Evolutionary conservation across 352 stramenopile genomes (phyloP).

Genomic region (Phytophthora kernoviae): DNA sequence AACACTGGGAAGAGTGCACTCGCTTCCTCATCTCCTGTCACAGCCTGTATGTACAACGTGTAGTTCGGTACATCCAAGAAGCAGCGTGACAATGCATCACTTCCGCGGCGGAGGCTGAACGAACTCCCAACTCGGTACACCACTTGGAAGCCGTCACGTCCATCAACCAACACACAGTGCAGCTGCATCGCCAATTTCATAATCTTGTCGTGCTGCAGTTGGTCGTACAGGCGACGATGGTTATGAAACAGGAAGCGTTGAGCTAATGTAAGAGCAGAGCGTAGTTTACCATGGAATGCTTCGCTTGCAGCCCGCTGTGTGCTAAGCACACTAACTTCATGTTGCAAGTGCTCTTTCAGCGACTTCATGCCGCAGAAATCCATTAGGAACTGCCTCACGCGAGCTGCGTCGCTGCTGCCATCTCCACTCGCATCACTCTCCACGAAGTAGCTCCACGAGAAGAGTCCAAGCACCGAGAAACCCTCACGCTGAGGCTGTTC

Average conservation of each 20-base stretch:
- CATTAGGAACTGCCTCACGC: slow-evolving; percentile 41
- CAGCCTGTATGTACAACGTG: slow-evolving; percentile 44
- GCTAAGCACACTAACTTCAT: slow-evolving; percentile 58
- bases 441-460: slow-evolving; percentile 54
- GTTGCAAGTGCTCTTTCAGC: slow-evolving; percentile 47
- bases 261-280: slow-evolving; percentile 38
- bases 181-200: slow-evolving; percentile 30
- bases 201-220: slow-evolving; percentile 42
- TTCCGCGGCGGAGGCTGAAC: slow-evolving; percentile 42
- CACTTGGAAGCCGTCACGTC: slow-evolving; percentile 50
- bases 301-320: slow-evolving; percentile 30
- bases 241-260: slow-evolving; percentile 66
- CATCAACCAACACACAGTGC: slow-evolving; percentile 46
- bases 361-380: slow-evolving; percentile 59
- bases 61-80: slow-evolving; percentile 48
- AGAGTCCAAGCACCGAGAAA: slow-evolving; percentile 59
- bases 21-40: slow-evolving; percentile 35
- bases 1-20: slow-evolving; percentile 53
- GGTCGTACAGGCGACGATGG: slow-evolving; percentile 44
- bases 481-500: slow-evolving; percentile 10
- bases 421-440: slow-evolving; percentile 7
- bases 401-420: slow-evolving; percentile 14
- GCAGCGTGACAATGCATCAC: slow-evolving; percentile 32
- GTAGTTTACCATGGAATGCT: slow-evolving; percentile 31
- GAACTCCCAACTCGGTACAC: slow-evolving; percentile 51